Conservation (phyloP, 768 basidiomycete species). For the Pilatotrama ljubarskyi region DNA sequence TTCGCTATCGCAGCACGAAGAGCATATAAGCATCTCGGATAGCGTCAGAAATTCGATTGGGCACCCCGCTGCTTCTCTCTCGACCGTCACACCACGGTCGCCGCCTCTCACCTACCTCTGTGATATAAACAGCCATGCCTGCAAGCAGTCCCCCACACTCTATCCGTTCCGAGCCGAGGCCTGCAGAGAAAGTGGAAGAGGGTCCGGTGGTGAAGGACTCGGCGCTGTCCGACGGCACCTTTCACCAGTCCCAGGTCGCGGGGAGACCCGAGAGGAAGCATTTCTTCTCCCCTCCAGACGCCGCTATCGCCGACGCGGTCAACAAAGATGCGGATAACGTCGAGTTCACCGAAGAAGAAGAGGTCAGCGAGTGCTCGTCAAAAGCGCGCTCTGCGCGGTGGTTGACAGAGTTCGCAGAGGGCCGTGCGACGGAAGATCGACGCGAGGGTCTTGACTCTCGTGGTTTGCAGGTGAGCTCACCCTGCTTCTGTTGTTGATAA, state of each 20-base stretch:
- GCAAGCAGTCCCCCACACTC: not conserved
- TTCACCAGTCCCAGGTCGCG: slow-evolving; percentile 40
- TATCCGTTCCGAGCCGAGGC: not conserved
- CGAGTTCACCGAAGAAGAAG: slow-evolving; percentile 50
- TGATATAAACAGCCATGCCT: not conserved
- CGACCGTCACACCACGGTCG: not conserved
- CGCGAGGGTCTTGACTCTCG: slow-evolving; percentile 48
- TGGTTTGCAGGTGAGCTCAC: slow-evolving; percentile 46
- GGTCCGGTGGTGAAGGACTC: slow-evolving; percentile 1
- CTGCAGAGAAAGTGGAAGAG: slow-evolving; percentile 11
- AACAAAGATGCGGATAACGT: slow-evolving; percentile 50
- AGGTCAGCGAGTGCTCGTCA: slow-evolving; percentile 33
- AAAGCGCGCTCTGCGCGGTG: not conserved
- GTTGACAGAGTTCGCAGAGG: slow-evolving; percentile 30
- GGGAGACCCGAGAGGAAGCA: slow-evolving; percentile 29
- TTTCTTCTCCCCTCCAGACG: slow-evolving; percentile 31
- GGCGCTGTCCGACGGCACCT: slow-evolving; percentile 38
- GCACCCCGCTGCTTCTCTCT: not conserved
- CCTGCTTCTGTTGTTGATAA: not conserved
- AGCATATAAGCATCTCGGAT: not conserved
- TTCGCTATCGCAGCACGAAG: not conserved
- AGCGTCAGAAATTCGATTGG: not conserved
- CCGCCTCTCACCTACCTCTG: not conserved
- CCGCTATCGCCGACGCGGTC: slow-evolving; percentile 48
- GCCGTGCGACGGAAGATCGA: slow-evolving; percentile 53